phyloP scores from a whole-genome alignment of 2,329 filamentous ascomycete species.

The Neonectria neomacrospora region DNA sequence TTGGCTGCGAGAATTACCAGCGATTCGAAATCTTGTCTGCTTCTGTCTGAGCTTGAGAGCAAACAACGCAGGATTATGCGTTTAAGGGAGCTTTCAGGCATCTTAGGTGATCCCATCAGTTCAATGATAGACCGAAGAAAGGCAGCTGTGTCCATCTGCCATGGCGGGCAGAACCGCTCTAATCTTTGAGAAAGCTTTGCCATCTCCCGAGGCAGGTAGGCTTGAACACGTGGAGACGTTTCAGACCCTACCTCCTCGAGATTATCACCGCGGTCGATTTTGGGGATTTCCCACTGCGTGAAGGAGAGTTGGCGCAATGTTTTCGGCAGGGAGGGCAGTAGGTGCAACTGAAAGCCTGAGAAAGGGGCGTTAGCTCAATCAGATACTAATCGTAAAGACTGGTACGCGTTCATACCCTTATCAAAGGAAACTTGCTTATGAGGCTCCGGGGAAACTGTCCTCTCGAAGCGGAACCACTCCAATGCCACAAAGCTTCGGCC shows the following conservation, averaged over 20 bases:
- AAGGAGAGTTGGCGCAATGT: constrained; percentile 30
- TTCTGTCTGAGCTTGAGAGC: constrained; percentile 21
- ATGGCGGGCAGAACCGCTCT: constrained; percentile 29
- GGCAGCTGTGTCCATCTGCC: constrained; percentile 30
- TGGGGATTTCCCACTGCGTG: constrained; percentile 27
- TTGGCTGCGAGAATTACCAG: constrained; percentile 29
- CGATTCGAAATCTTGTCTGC: constrained; percentile 28
- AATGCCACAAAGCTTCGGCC: constrained; percentile 28
- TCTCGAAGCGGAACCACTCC: constrained; percentile 33
- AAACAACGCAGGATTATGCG: constrained; percentile 22
- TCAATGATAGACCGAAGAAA: constrained; percentile 28
- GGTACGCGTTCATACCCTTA: constrained; percentile 19
- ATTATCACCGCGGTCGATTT: constrained; percentile 11
- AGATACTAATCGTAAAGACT: constrained; percentile 19
- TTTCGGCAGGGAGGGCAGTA: constrained; percentile 29
- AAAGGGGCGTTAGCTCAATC: constrained; percentile 22
- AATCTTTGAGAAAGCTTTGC: constrained; percentile 28
- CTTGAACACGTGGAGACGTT: constrained; percentile 19
- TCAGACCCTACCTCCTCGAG: constrained; percentile 7
- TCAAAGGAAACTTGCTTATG: constrained; percentile 23
- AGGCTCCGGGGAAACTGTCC: constrained; percentile 19
- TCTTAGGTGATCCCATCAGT: constrained; percentile 16
- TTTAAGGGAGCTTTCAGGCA: constrained; percentile 23
- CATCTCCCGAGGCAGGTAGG: constrained; percentile 27
- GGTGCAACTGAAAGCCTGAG: constrained; percentile 23